These are phyloP conservation scores for Draba incana DNA, from an alignment of 345 rosid species.

Conservation along the genomic window DNA sequence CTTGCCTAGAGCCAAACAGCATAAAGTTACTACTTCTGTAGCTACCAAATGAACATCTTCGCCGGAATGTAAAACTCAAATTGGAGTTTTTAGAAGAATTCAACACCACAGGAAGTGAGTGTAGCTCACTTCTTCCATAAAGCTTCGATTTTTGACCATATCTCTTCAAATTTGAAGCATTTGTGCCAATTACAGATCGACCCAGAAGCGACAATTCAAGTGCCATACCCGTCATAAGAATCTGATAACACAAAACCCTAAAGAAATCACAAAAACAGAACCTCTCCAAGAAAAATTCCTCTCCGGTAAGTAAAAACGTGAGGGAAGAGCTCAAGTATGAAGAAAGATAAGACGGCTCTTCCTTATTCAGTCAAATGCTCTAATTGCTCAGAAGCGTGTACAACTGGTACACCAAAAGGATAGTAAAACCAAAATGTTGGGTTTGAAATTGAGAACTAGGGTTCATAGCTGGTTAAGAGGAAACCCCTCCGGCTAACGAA, in stretches of 20 bases:
- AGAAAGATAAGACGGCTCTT: constrained; percentile 36
- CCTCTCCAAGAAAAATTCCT: constrained; percentile 5
- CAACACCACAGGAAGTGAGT: constrained; percentile 37
- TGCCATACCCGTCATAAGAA: constrained; percentile 47
- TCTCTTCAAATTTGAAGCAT: constrained; percentile 38
- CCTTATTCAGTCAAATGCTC: constrained; percentile 30
- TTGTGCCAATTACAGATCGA: constrained; percentile 46
- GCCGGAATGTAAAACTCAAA: constrained; percentile 31
- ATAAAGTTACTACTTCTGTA: constrained; percentile 28
- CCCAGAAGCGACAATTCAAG: constrained; percentile 54
- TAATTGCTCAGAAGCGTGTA: constrained; percentile 29
- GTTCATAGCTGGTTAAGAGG: constrained; percentile 34
- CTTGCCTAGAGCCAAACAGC: constrained; percentile 36
- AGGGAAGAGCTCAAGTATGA: constrained; percentile 32
- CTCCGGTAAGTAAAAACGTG: constrained; percentile 16
- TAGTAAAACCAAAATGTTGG: constrained; percentile 12
- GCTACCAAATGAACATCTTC: constrained; percentile 34
- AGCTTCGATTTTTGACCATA: constrained; percentile 43
- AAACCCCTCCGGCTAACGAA: constrained; percentile 39
- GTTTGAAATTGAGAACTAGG: constrained; percentile 10
- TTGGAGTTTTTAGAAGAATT: constrained; percentile 23
- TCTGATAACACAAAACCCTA: constrained; percentile 17
- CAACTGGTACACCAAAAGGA: constrained; percentile 33
- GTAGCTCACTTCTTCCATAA: constrained; percentile 39
- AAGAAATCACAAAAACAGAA: background rate